Evolutionary conservation across 345 rosid species (phyloP).

Genomic region (Populus simonii): DNA sequence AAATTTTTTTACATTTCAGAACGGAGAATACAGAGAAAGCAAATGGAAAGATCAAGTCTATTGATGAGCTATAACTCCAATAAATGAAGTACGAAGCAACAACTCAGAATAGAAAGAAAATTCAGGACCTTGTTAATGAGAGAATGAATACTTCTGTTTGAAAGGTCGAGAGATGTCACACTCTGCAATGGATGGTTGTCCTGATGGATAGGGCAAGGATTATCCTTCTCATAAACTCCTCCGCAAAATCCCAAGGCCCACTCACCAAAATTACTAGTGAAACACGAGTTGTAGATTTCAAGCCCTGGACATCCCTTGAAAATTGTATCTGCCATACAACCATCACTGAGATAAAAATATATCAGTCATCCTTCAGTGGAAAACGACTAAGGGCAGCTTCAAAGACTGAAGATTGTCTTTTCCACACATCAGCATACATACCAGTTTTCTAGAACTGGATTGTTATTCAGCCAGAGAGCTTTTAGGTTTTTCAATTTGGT

Average conservation of each 20-base stretch:
- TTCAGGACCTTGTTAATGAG: constrained; percentile 63
- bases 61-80: neutral
- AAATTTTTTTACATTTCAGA: neutral
- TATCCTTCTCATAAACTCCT: constrained; percentile 58
- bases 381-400: constrained; percentile 6
- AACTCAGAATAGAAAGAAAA: neutral
- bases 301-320: constrained; percentile 57
- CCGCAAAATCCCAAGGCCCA: constrained; percentile 95
- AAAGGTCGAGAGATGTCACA: constrained; percentile 75
- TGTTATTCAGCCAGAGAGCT: constrained; percentile 85
- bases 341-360: constrained; percentile 42
- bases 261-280: constrained; percentile 58
- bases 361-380: constrained; percentile 9
- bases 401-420: neutral
- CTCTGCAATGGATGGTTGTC: constrained; percentile 42
- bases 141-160: constrained; percentile 59
- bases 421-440: constrained; percentile 25
- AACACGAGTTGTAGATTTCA: constrained; percentile 75
- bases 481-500: constrained; percentile 57
- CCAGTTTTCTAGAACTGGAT: constrained; percentile 61
- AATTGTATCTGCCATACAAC: constrained; percentile 42
- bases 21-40: neutral
- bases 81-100: constrained; percentile 1
- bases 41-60: neutral
- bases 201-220: constrained; percentile 44